Base-by-base conservation (phyloP, 2,329 filamentous ascomycete species). In the Cladophialophora psammophila region DNA sequence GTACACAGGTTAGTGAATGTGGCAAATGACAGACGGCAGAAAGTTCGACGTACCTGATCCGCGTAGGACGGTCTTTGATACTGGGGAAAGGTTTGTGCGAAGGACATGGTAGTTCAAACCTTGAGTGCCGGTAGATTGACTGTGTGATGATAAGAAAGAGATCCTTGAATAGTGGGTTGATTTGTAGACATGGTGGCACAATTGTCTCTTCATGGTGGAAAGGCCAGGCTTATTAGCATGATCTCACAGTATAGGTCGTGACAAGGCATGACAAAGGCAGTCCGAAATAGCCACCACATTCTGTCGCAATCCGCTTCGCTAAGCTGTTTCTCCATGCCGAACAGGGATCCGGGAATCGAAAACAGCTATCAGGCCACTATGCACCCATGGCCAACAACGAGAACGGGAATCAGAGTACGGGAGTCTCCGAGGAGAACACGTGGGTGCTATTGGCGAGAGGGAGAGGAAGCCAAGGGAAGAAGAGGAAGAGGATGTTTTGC, bases 51-150 rank as follows among this genome's bases (percentile, higher is more conserved):
- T 68, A 64, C 63, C 64, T 64, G 57, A 40, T 64, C 60, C 26
- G 68, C 50, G 68, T 66, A 68, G 34, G 57, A 54, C 31, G 57
- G 34, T 54, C 50, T 53, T 48, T 67, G 65, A 26, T 68, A 68
- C 32, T 64, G 52, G 34, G 65, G 66, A 26, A 58, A 68, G 32
- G 58, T 50, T 35, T 65, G 65, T 42, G 65, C 65, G 60, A 63
- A 70, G 38, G 68, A 62, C 66, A 68, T 70, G 20, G 26, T 63
- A n/a, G 9, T 7, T 34, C 9, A 31, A 53, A 32, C 26, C 34
- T 64, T 3, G 18, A 32, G 50, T 64, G 35, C 48, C 63, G 60
- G 60, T 68, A 52, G 68, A 61, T 66, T 54, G 65, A 62, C 65
- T 32, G 31, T 62, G 38, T 53, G 38, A 32, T 66, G 35, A 20